Evolutionary conservation across 2,329 filamentous ascomycete species (phyloP).

Genomic region (Lachnellula cervina): DNA sequence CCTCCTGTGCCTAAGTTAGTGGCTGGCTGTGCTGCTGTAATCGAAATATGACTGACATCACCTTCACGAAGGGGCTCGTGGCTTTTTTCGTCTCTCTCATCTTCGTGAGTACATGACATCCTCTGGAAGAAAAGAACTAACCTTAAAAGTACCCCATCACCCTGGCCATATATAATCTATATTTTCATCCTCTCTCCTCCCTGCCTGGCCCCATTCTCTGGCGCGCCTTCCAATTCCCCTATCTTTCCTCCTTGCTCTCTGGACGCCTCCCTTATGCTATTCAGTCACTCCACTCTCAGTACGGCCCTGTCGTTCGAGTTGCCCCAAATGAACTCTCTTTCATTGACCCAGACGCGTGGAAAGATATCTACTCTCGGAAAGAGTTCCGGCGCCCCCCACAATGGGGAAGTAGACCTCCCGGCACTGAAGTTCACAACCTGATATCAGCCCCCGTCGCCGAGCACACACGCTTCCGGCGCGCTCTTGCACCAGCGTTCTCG

Average conservation of each 20-base stretch:
- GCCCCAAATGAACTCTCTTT: slow-evolving; percentile 14
- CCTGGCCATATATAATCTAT: slow-evolving; percentile 14
- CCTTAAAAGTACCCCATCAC: not conserved
- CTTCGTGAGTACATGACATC: not conserved
- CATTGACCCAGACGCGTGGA: slow-evolving; percentile 12
- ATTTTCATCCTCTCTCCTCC: slow-evolving; percentile 22
- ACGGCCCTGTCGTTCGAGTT: slow-evolving; percentile 15
- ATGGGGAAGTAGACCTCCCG: slow-evolving; percentile 17
- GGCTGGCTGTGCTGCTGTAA: too few relatives aligned
- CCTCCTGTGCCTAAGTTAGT: not conserved
- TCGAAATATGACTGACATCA: not conserved
- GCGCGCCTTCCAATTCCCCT: slow-evolving; percentile 14
- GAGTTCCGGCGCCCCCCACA: slow-evolving; percentile 14
- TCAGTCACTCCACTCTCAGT: slow-evolving; percentile 21
- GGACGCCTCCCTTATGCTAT: slow-evolving; percentile 20
- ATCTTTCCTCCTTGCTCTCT: not conserved
- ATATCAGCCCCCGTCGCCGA: too few relatives aligned
- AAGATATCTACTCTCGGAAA: slow-evolving; percentile 29
- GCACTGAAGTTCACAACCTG: not conserved
- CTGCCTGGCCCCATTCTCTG: slow-evolving; percentile 23
- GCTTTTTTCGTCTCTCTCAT: not conserved
- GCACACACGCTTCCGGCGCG: too few relatives aligned
- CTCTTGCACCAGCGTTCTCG: too few relatives aligned
- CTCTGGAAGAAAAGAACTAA: not conserved
- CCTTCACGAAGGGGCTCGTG: not conserved